phyloP scores from a whole-genome alignment of 2,329 filamentous ascomycete species.

The Gremmenia infestans region DNA sequence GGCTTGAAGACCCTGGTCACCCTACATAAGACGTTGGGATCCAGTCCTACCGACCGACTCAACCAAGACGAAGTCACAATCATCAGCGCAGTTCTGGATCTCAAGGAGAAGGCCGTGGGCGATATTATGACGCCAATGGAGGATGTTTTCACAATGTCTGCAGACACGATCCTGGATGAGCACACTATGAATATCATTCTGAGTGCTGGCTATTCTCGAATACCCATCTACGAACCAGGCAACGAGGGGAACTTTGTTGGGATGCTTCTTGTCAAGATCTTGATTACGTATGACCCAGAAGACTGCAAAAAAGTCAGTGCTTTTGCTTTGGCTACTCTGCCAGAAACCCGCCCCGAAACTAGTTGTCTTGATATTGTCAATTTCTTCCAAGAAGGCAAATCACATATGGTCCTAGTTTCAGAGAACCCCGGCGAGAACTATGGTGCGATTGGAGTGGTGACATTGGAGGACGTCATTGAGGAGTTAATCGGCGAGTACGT shows the following conservation, averaged over 20 bases:
- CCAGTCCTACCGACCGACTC: conserved; percentile 75
- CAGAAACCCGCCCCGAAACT: conserved; percentile 90
- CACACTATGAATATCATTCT: conserved; percentile 91
- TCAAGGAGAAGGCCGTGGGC: conserved; percentile 93
- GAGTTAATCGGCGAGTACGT: conserved; percentile 95
- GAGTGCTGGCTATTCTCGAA: conserved; percentile 89
- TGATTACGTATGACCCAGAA: conserved; percentile 97
- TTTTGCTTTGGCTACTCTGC: conserved; percentile 87
- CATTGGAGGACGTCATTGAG: conserved; percentile 95
- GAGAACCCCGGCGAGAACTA: conserved; percentile 84
- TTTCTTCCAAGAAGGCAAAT: conserved; percentile 99
- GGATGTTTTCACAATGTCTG: conserved; percentile 95
- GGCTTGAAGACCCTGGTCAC: conserved; percentile 95
- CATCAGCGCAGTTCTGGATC: conserved; percentile 90
- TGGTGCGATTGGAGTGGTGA: conserved; percentile 89
- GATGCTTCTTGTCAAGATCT: conserved; percentile 96
- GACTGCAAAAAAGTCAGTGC: conserved; percentile 82
- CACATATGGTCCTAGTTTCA: conserved; percentile 96
- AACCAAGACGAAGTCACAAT: conserved; percentile 99
- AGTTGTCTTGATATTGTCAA: conserved; percentile 98
- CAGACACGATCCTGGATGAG: conserved; percentile 88
- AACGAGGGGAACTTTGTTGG: conserved; percentile 87
- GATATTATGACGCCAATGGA: conserved; percentile 99
- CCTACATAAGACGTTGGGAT: conserved; percentile 85
- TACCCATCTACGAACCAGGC: conserved; percentile 85